Evolutionary conservation across 2,329 filamentous ascomycete genomes (phyloP).

Genomic region (Pseudogymnoascus sp.): DNA sequence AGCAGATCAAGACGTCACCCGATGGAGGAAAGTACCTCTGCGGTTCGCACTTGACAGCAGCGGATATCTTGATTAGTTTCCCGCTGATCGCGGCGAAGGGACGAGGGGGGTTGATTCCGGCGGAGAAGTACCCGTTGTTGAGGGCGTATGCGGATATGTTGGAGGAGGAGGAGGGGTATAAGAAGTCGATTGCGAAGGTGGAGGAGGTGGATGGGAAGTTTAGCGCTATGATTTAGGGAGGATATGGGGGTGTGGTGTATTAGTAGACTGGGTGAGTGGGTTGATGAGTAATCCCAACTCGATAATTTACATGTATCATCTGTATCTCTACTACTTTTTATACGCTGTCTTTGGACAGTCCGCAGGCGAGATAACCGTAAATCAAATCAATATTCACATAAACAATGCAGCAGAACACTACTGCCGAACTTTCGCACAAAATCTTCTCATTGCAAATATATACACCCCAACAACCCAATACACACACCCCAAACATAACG

Average conservation of each 20-base stretch:
- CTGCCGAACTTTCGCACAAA: not conserved
- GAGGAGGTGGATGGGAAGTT: conserved; percentile 34
- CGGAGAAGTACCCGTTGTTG: conserved; percentile 39
- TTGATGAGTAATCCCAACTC: not conserved
- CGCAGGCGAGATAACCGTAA: not conserved
- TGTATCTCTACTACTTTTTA: not conserved
- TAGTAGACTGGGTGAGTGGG: not conserved
- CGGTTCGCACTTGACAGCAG: conserved; percentile 40
- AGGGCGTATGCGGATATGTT: conserved; percentile 39
- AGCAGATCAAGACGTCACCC: conserved; percentile 39
- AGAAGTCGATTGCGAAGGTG: conserved; percentile 41
- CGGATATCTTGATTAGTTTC: conserved; percentile 47
- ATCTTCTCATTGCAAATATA: conserved; percentile 6
- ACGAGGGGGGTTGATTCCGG: conserved; percentile 30
- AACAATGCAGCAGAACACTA: not conserved
- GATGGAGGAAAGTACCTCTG: conserved; percentile 43
- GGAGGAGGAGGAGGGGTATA: conserved; percentile 36
- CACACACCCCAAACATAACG: not conserved
- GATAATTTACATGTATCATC: not conserved
- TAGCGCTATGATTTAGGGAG: conserved; percentile 16
- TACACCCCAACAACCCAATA: not conserved
- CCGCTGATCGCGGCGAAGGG: conserved; percentile 38
- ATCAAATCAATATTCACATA: not conserved
- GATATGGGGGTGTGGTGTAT: not conserved
- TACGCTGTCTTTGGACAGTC: not conserved